Percentiles rank a stretch among this genome's conserved stretches.
Evolutionary conservation across 176 grass and related monocot genomes (phyloP).

Genomic region (Tillandsia leiboldiana): DNA sequence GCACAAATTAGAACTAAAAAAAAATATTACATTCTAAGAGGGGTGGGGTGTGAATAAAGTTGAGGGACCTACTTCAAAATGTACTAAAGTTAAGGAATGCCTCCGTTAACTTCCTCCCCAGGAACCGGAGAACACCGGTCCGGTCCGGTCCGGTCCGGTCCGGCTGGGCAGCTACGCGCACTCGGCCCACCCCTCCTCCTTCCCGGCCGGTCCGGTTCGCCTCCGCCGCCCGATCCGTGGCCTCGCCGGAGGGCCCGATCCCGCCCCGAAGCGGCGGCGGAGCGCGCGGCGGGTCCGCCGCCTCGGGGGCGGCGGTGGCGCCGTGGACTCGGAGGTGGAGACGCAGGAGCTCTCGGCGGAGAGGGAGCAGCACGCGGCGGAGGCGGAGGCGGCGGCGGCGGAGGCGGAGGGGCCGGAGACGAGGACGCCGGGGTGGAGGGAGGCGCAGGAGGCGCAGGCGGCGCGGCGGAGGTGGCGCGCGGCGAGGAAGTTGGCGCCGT

Average conservation of each 20-base stretch:
- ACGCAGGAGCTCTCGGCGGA: slow-evolving; percentile 39
- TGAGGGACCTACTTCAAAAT: too few relatives aligned
- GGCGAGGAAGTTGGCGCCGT: slow-evolving; percentile 90
- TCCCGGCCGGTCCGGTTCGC: not conserved
- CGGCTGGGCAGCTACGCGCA: slow-evolving; percentile 19
- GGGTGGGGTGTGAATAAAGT: too few relatives aligned
- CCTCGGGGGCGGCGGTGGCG: not conserved
- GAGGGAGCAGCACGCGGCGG: slow-evolving; percentile 2
- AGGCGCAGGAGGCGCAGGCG: not conserved
- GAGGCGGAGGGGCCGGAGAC: not conserved
- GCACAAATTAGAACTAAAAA: too few relatives aligned
- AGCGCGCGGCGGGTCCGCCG: too few relatives aligned
- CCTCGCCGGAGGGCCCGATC: not conserved
- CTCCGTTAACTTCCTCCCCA: too few relatives aligned
- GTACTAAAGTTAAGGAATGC: too few relatives aligned
- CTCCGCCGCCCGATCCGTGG: not conserved
- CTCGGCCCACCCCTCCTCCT: slow-evolving; percentile 54
- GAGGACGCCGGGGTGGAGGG: not conserved
- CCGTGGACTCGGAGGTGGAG: slow-evolving; percentile 36
- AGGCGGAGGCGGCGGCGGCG: slow-evolving; percentile 10
- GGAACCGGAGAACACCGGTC: too few relatives aligned
- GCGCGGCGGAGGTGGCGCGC: slow-evolving; percentile 50
- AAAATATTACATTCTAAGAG: too few relatives aligned
- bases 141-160: not conserved
- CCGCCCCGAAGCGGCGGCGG: too few relatives aligned